A percentile compares a stretch with the other conserved stretches of the same genome.
phyloP scores from a whole-genome alignment of 2,329 filamentous ascomycete species.

The Aspergillus awamori region DNA sequence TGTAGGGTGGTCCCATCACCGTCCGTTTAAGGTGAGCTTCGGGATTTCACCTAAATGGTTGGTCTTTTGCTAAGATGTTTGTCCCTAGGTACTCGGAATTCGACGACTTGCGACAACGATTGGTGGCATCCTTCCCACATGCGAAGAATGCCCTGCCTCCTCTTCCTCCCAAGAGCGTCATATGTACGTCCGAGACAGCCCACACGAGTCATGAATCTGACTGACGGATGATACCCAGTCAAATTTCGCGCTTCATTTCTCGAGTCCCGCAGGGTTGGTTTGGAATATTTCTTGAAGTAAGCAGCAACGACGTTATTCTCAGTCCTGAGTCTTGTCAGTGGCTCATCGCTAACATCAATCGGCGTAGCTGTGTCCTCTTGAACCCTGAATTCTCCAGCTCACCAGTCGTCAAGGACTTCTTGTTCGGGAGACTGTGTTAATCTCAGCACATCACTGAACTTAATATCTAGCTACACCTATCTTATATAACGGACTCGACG shows the following conservation, averaged over 20 bases:
- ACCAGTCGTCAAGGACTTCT: slow-evolving; percentile 87
- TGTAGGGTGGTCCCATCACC: slow-evolving; percentile 59
- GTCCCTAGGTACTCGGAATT: slow-evolving; percentile 81
- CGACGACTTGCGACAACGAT: slow-evolving; percentile 73
- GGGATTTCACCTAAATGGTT: neutral
- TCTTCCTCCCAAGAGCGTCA: slow-evolving; percentile 85
- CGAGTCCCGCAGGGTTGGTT: slow-evolving; percentile 76
- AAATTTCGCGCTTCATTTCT: slow-evolving; percentile 81
- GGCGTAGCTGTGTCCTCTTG: slow-evolving; percentile 75
- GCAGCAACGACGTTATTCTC: slow-evolving; percentile 36
- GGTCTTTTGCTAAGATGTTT: slow-evolving; percentile 23
- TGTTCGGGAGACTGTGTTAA: slow-evolving; percentile 59
- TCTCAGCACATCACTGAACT: neutral
- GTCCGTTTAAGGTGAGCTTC: slow-evolving; percentile 59
- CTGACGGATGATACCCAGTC: slow-evolving; percentile 42
- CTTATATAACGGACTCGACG: slow-evolving; percentile 7
- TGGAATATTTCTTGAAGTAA: slow-evolving; percentile 93
- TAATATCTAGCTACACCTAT: neutral
- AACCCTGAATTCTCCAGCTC: slow-evolving; percentile 93
- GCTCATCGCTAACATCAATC: slow-evolving; percentile 5
- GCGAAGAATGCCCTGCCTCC: slow-evolving; percentile 84
- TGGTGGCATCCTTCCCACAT: slow-evolving; percentile 79
- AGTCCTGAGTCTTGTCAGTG: slow-evolving; percentile 17
- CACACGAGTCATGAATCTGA: neutral
- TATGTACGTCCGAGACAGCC: slow-evolving; percentile 61